phyloP scores from a whole-genome alignment of 805 yeast genomes.

The Lipomyces yamadae region DNA sequence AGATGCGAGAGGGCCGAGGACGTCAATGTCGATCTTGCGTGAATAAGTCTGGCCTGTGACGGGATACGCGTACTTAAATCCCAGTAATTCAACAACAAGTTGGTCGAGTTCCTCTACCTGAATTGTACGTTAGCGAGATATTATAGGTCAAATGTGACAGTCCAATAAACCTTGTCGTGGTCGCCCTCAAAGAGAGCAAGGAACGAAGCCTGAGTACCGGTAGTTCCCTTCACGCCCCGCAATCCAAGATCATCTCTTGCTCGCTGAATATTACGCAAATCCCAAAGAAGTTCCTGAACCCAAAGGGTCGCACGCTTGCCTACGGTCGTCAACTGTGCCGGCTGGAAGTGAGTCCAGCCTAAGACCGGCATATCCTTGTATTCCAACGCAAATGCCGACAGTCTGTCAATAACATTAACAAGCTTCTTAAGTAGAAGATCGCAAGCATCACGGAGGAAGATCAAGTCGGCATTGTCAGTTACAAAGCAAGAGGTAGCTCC shows the following conservation, averaged over 20 bases:
- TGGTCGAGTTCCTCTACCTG: slow-evolving; percentile 85
- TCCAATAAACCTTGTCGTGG: slow-evolving; percentile 66
- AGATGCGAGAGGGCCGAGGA: slow-evolving; percentile 87
- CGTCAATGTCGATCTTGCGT: slow-evolving; percentile 96
- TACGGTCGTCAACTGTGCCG: slow-evolving; percentile 97
- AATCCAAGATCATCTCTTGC: slow-evolving; percentile 96
- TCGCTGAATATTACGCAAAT: slow-evolving; percentile 90
- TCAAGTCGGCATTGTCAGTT: slow-evolving; percentile 97
- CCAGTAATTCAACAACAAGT: slow-evolving; percentile 88
- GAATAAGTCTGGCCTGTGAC: slow-evolving; percentile 99
- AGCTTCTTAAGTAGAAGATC: slow-evolving; percentile 92
- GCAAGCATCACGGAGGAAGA: slow-evolving; percentile 93
- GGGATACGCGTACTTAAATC: slow-evolving; percentile 94
- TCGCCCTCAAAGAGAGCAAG: slow-evolving; percentile 93
- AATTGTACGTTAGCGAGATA: not conserved
- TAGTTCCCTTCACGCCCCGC: slow-evolving; percentile 98
- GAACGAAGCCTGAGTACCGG: slow-evolving; percentile 98
- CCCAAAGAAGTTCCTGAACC: slow-evolving; percentile 98
- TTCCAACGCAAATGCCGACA: slow-evolving; percentile 83
- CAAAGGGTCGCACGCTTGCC: slow-evolving; percentile 98
- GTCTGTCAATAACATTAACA: slow-evolving; percentile 92
- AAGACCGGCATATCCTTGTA: slow-evolving; percentile 95
- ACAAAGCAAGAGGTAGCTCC: slow-evolving; percentile 99
- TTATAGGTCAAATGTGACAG: not conserved
- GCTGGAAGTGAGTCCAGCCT: slow-evolving; percentile 99